Evolutionary conservation across 1,139 yeast genomes (phyloP), one percentile per base, ranked within the genome.

Genomic region (Scheffersomyces titani): DNA sequence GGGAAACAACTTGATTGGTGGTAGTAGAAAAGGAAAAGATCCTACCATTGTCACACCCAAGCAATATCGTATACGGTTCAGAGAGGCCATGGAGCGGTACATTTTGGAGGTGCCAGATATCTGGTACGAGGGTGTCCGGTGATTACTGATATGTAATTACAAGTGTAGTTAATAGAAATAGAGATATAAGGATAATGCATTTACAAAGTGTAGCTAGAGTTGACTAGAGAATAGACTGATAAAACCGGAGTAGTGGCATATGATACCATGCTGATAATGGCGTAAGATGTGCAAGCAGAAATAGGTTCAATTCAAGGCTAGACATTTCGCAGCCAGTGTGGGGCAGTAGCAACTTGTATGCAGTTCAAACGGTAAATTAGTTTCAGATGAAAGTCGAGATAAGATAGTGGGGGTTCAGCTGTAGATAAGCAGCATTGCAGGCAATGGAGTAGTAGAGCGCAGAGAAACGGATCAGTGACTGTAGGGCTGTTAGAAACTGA

Each of bases 51-150:
- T 96, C 7, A 93, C 99, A 0, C 99, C 99, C 0, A 86, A 92
- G 65, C 98, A 93, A 73, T 96, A 96, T 71, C 88, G 96, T 65
- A 91, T 89, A 55, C 78, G 99, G 61, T 96, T 96, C 70, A 81
- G 99, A 63, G 99, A 93, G 69, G 99, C 99, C 0, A 96, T 96
- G 99, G 98, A 94, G 67, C 75, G 98, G 54, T 94, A 96, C 66
- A 90, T 96, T 56, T 74, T 93, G 59, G 92, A 93, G 87, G 97
- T 94, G 3, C 99, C 99, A 0, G 98, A 93, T 62, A 85, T 88
- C 19, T 89, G 92, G 90, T 88, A 87, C 61, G 82, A 78, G 59
- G 80, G 81, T 1, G 57, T 55, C 47, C 55, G 48, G 44, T 50
- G 19, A 46, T 46, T 19, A 19, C 13, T 30, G 16, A 16, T 30